Evolutionary conservation across 805 yeast genomes (phyloP).

Genomic region (Blastobotrys attinorum): DNA sequence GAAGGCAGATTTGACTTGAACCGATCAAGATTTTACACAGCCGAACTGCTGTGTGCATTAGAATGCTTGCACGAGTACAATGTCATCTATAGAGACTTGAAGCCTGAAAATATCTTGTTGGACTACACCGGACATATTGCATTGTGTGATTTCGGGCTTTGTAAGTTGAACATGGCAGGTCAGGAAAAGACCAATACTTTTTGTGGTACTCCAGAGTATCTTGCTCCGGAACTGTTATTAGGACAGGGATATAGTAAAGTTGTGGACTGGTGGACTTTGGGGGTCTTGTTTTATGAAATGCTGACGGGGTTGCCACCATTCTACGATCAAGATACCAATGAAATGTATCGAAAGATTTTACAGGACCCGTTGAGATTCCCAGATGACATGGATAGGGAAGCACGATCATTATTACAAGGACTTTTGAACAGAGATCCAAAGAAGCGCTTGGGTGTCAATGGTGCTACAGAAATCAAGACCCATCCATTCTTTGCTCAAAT

Average conservation of each 20-base stretch:
- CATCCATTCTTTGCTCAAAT: constrained; percentile 85
- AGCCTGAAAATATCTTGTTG: constrained; percentile 89
- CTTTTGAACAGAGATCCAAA: constrained; percentile 80
- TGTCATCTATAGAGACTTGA: constrained; percentile 90
- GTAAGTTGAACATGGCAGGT: constrained; percentile 89
- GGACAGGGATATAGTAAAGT: constrained; percentile 93
- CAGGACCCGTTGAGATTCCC: constrained; percentile 89
- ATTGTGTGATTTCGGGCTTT: constrained; percentile 91
- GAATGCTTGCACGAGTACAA: constrained; percentile 87
- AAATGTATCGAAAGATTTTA: constrained; percentile 89
- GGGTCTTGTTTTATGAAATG: constrained; percentile 91
- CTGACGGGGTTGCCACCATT: constrained; percentile 95
- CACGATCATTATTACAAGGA: constrained; percentile 68
- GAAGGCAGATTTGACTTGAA: constrained; percentile 85
- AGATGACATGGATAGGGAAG: constrained; percentile 75
- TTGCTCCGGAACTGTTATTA: constrained; percentile 87
- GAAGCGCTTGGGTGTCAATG: constrained; percentile 66
- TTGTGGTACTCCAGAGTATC: constrained; percentile 96
- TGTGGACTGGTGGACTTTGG: constrained; percentile 99
- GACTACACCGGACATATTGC: constrained; percentile 98
- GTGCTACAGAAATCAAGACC: constrained; percentile 73
- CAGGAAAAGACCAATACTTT: constrained; percentile 83
- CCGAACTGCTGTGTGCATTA: constrained; percentile 86
- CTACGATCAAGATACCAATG: constrained; percentile 86
- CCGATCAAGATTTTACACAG: constrained; percentile 87